A percentile compares a stretch with the other conserved stretches of the same genome.
These are phyloP conservation scores for Neurospora pannonica DNA, from an alignment of 495 filamentous ascomycete genomes.

Conservation along the genomic window DNA sequence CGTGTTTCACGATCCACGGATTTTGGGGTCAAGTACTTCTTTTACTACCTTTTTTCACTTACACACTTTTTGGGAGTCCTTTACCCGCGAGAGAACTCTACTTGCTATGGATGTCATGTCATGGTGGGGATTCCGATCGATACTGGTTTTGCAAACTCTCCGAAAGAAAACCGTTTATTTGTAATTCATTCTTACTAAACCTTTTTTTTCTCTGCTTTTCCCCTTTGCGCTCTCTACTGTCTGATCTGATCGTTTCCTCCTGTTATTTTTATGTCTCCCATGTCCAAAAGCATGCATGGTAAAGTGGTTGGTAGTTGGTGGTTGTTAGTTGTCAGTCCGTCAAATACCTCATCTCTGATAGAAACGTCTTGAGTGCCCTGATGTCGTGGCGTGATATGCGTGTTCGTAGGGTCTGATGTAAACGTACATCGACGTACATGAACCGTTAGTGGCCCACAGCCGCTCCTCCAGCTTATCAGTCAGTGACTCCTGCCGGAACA, in stretches of 20 bases:
- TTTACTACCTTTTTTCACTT: background rate
- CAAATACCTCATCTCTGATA: background rate
- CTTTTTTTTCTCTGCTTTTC: background rate
- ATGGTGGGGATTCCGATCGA: background rate
- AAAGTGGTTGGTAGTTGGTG: background rate
- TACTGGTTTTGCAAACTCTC: background rate
- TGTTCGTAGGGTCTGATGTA: background rate
- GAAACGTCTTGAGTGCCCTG: background rate
- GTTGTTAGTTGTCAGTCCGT: background rate
- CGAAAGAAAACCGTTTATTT: background rate
- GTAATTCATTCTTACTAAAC: background rate
- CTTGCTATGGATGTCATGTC: background rate
- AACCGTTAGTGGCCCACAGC: background rate
- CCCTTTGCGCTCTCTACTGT: background rate
- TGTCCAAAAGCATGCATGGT: background rate
- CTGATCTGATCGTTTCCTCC: background rate
- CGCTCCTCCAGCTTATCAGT: background rate
- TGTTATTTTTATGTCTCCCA: background rate
- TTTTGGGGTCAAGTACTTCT: background rate
- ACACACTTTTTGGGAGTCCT: background rate
- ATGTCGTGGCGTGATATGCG: background rate
- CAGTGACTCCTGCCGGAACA: background rate
- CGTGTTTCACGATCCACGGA: background rate
- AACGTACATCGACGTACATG: background rate
- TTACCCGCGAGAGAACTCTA: background rate